Percentiles rank a stretch among this genome's conserved stretches.
Evolutionary conservation across 2,329 filamentous ascomycete species (phyloP).

Genomic region (Diplodia seriata): DNA sequence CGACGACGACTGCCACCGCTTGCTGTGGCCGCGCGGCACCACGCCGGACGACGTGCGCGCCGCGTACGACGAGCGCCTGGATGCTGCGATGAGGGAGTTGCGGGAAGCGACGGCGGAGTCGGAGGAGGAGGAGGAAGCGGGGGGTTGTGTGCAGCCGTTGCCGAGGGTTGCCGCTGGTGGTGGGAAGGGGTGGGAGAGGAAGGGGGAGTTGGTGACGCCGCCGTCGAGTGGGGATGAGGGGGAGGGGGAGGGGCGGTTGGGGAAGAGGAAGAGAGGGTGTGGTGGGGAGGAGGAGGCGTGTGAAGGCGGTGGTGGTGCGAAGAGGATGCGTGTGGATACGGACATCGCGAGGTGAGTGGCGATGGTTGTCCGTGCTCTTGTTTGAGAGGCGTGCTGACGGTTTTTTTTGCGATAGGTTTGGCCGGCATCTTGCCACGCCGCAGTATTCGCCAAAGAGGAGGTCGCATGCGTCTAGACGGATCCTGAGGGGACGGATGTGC

Average conservation of each 20-base stretch:
- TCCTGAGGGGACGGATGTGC: neutral
- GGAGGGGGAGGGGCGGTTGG: neutral
- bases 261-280: constrained; percentile 7
- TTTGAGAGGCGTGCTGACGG: neutral
- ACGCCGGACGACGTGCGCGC: constrained; percentile 17
- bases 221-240: constrained; percentile 13
- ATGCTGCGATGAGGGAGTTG: constrained; percentile 7
- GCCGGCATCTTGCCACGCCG: neutral
- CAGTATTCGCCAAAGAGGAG: constrained; percentile 1
- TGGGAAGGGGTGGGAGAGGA: no score
- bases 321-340: neutral
- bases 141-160: neutral
- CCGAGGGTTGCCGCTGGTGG: neutral
- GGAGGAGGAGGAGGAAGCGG: neutral
- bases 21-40: constrained; percentile 5
- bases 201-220: constrained; percentile 7
- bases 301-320: neutral
- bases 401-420: neutral
- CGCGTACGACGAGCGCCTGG: neutral
- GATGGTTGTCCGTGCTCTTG: neutral
- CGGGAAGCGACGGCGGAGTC: constrained; percentile 9
- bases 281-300: neutral
- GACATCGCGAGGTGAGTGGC: neutral
- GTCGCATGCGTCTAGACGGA: neutral
- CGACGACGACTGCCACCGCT: neutral